These are phyloP conservation scores for Neurospora sp. DNA, from an alignment of 495 filamentous ascomycete species.

Conservation along the genomic window DNA sequence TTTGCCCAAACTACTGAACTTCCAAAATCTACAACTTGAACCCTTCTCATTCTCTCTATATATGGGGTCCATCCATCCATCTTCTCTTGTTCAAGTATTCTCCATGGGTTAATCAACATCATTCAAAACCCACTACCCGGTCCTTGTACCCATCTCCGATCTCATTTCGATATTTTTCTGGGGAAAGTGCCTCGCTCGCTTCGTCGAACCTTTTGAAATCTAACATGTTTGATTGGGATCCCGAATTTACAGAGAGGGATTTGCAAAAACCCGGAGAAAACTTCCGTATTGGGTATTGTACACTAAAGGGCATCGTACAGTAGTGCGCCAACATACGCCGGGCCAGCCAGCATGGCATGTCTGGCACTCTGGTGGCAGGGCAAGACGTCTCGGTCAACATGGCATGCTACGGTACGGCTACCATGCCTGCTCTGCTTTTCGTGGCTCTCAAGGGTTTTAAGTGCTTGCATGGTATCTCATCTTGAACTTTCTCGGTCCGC, in stretches of 20 bases:
- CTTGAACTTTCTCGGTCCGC: neutral
- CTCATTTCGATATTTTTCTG: neutral
- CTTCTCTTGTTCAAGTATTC: neutral
- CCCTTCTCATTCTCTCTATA: too few relatives aligned
- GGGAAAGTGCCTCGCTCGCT: neutral
- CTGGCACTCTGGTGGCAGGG: neutral
- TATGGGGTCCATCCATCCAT: neutral
- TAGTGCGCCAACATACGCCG: neutral
- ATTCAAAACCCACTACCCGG: neutral
- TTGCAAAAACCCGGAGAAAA: neutral
- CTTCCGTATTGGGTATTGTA: neutral
- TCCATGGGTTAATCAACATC: neutral
- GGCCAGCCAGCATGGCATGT: neutral
- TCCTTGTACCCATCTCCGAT: neutral
- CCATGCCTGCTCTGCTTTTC: neutral
- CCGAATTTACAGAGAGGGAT: neutral
- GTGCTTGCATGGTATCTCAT: neutral
- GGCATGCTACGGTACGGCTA: neutral
- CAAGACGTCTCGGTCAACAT: neutral
- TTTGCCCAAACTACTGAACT: too few relatives aligned
- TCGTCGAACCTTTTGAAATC: neutral
- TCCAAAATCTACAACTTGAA: too few relatives aligned
- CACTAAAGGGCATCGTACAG: neutral
- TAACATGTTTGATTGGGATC: neutral
- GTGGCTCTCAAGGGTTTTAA: neutral